Evolutionary conservation across 345 rosid genomes (phyloP), one percentile per base, ranked within the genome.

Genomic region (Salix brachista): DNA sequence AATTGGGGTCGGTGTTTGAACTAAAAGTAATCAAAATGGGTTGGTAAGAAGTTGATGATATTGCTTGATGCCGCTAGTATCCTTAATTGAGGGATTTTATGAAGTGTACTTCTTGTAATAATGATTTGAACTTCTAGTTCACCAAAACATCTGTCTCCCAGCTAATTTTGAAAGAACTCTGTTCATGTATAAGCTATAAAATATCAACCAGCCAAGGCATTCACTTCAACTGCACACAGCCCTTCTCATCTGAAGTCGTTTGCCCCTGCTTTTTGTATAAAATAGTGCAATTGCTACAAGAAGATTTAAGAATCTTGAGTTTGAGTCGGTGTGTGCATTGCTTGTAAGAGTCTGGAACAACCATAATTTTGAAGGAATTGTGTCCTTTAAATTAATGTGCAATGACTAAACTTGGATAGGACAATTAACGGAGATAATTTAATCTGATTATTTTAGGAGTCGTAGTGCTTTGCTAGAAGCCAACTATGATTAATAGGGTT

Each of bases 211-310:
- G 10, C 42, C 0, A 41, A 41, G 44, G 61, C 30, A 5, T 30
- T 8, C 34, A 23, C 61, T 21, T 54, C 12, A 50, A 50, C 17
- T 50, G 56, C 17, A 50, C 7, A 54, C 26, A 8, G 10, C 4
- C 61, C 25, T 21, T 54, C 19, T 54, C 23, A 54, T 54, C 61
- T 54, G 64, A 66, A 4, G 50, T 74, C 13, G 17, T 37, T 21
- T 70, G n/a, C 26, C 30, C 28, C 37, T 46, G 44, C 67, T 48
- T 6, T 67, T 23, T 58, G 50, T 76, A 37, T 76, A 21, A 71
- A 61, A 80, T 64, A 93, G 99, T 78, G 77, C 81, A 91, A 90
- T 66, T 90, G 96, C 93, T 93, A 91, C 91, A 87, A 80, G 77
- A 94, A 93, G 89, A 93, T 32, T 32, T 4, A 30, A 30, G 32